Conservation (phyloP, 2,329 filamentous ascomycete genomes). For the Phaeomoniella chlamydospora region DNA sequence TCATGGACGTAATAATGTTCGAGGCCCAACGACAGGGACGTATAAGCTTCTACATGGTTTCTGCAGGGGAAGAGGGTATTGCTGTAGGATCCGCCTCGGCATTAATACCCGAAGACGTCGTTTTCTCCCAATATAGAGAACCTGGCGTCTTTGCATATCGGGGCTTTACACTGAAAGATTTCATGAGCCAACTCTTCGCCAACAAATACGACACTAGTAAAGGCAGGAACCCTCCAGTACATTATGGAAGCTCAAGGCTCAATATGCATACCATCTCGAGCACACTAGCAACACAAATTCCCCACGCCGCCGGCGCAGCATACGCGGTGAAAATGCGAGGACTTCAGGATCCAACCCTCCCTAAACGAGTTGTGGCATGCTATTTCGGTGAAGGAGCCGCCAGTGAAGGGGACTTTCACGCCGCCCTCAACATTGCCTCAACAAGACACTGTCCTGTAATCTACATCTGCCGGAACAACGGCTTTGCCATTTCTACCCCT, state of each 20-base stretch:
- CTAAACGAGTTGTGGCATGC: conserved; percentile 58
- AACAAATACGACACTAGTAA: conserved; percentile 66
- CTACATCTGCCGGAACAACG: conserved; percentile 88
- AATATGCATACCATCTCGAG: conserved; percentile 88
- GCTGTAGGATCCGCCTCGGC: conserved; percentile 79
- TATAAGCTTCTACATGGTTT: conserved; percentile 93
- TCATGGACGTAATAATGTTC: conserved; percentile 97
- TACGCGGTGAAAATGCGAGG: conserved; percentile 77
- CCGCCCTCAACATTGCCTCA: conserved; percentile 78
- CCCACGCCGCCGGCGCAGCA: conserved; percentile 73
- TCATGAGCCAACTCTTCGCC: conserved; percentile 91
- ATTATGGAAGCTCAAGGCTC: conserved; percentile 74
- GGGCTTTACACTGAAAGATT: conserved; percentile 73
- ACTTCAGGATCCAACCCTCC: conserved; percentile 52
- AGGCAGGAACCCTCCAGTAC: conserved; percentile 93
- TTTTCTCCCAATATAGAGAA: conserved; percentile 92
- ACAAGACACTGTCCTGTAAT: conserved; percentile 76
- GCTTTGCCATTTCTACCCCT: conserved; percentile 79
- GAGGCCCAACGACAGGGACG: conserved; percentile 93
- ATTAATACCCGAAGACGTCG: conserved; percentile 67
- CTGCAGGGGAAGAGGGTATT: conserved; percentile 86
- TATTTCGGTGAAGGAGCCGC: conserved; percentile 89
- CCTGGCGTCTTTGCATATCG: conserved; percentile 81
- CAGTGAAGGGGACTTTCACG: conserved; percentile 84
- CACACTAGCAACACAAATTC: conserved; percentile 75